phyloP scores from a whole-genome alignment of 345 rosid species.

The Gossypium anomalum region DNA sequence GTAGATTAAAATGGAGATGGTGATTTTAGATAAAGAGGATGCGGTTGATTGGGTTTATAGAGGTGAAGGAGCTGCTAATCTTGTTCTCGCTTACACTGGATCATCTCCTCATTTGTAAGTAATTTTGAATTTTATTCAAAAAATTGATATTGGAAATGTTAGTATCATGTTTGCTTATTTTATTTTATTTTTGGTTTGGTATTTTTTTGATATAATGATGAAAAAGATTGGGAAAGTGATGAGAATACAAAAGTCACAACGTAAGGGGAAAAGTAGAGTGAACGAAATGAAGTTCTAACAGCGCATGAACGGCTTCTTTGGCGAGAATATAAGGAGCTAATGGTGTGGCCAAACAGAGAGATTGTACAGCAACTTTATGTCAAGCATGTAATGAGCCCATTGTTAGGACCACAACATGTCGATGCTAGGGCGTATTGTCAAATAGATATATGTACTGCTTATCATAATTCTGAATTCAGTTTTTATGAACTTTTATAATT shows the following conservation, averaged over 20 bases:
- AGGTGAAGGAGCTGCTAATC: constrained; percentile 96
- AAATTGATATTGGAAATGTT: neutral
- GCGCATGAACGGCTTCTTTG: constrained; percentile 49
- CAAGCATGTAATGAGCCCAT: constrained; percentile 56
- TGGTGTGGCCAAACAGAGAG: constrained; percentile 40
- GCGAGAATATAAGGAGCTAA: constrained; percentile 42
- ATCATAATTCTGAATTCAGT: neutral
- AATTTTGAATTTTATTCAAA: neutral
- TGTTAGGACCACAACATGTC: constrained; percentile 65
- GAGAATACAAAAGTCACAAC: constrained; percentile 56
- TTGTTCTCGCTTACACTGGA: constrained; percentile 79
- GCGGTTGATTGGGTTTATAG: constrained; percentile 81
- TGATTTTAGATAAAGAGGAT: constrained; percentile 49
- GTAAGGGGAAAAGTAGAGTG: constrained; percentile 30
- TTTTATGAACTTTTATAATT: constrained; percentile 6
- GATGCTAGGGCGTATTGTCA: constrained; percentile 65
- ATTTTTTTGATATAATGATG: neutral
- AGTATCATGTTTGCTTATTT: neutral
- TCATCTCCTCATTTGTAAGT: constrained; percentile 61
- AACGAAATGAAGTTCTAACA: constrained; percentile 26
- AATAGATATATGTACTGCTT: neutral
- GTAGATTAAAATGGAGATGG: constrained; percentile 34
- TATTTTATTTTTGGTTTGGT: neutral
- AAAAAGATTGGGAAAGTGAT: constrained; percentile 69
- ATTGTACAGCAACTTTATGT: constrained; percentile 46